A percentile compares a stretch with the other conserved stretches of the same genome.
phyloP scores from a whole-genome alignment of 495 filamentous ascomycete species.

The Neurospora sp. region DNA sequence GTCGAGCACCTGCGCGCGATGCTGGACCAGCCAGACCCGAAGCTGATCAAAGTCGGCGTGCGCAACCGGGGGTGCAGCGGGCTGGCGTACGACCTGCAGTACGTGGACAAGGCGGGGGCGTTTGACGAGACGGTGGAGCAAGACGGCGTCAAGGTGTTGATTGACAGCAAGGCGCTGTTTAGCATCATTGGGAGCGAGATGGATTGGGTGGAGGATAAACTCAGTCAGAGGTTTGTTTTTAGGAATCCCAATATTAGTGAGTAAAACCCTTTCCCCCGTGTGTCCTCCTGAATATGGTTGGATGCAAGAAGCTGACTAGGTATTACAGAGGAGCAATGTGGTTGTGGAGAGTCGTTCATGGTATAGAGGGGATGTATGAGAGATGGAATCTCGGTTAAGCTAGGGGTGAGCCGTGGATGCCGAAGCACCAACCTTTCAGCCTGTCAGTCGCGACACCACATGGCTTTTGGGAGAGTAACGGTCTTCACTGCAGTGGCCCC shows the following conservation, averaged over 20 bases:
- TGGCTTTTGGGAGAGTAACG: background rate
- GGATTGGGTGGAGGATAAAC: slow-evolving; percentile 96
- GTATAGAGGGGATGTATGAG: slow-evolving; percentile 34
- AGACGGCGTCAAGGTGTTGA: slow-evolving; percentile 89
- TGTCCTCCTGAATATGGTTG: no score
- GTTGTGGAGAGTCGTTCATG: slow-evolving; percentile 96
- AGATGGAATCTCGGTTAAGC: background rate
- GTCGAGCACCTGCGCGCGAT: slow-evolving; percentile 64
- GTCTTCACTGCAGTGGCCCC: background rate
- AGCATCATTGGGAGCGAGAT: slow-evolving; percentile 98
- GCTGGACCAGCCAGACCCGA: slow-evolving; percentile 72
- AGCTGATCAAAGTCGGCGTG: slow-evolving; percentile 87
- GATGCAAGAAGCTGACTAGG: no score
- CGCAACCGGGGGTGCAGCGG: slow-evolving; percentile 95
- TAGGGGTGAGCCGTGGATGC: background rate
- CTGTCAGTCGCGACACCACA: background rate
- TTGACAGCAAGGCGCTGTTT: slow-evolving; percentile 93
- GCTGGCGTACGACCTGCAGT: slow-evolving; percentile 88
- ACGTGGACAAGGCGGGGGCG: slow-evolving; percentile 75
- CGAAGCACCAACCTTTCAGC: background rate
- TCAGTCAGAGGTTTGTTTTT: slow-evolving; percentile 85
- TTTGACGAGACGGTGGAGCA: slow-evolving; percentile 94
- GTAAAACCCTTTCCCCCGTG: slow-evolving; percentile 23
- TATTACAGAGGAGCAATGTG: slow-evolving; percentile 79
- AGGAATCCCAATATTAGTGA: slow-evolving; percentile 96